These are phyloP conservation scores for Passiflora organensis DNA, from an alignment of 345 rosid genomes.

Conservation along the genomic window DNA sequence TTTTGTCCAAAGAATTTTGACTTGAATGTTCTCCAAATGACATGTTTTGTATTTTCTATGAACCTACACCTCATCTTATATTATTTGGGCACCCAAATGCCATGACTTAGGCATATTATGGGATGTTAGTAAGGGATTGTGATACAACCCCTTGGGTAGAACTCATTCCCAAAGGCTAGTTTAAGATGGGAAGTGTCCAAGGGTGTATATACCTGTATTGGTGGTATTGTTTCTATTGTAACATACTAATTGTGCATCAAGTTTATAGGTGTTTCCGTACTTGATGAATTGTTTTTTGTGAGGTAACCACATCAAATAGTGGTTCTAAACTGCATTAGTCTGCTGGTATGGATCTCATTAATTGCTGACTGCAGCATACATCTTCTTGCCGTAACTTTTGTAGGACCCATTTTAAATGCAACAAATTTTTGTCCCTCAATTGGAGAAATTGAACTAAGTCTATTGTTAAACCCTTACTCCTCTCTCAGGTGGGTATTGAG, in stretches of 20 bases:
- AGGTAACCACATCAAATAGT: neutral
- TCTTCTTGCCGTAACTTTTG: no score
- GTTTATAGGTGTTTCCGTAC: neutral
- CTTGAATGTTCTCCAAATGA: neutral
- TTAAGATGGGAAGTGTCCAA: no score
- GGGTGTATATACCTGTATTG: no score
- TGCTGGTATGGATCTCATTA: neutral
- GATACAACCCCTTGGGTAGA: no score
- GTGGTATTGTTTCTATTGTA: no score
- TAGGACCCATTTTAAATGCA: no score
- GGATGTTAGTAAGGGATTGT: no score
- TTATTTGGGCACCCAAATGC: no score
- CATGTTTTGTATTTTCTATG: no score
- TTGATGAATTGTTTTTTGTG: neutral
- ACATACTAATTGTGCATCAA: neutral
- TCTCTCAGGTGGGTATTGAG: slow-evolving; percentile 31
- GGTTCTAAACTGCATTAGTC: neutral
- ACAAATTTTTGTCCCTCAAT: neutral
- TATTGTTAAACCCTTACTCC: neutral
- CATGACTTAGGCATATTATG: no score
- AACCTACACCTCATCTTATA: no score
- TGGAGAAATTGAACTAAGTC: slow-evolving; percentile 10
- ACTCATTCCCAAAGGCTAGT: no score
- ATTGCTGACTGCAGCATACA: neutral
- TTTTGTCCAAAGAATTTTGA: neutral